These are phyloP conservation scores for Hypocrella siamensis DNA, from an alignment of 2,329 filamentous ascomycete genomes.

Conservation along the genomic window DNA sequence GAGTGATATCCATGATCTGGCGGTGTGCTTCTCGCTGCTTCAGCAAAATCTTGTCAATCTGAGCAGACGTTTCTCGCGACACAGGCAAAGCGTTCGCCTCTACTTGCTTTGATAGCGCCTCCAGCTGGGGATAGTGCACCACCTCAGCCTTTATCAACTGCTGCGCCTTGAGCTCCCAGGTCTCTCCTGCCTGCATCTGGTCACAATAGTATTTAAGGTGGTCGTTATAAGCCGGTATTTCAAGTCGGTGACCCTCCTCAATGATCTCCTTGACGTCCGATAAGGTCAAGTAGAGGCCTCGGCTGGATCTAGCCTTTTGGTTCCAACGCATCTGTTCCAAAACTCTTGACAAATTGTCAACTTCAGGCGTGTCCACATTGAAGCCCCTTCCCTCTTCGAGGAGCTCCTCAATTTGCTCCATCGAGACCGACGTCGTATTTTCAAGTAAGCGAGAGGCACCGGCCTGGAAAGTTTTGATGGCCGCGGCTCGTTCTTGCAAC, in stretches of 20 bases:
- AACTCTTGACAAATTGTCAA: slow-evolving; percentile 65
- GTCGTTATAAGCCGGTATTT: slow-evolving; percentile 66
- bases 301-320: slow-evolving; percentile 52
- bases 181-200: slow-evolving; percentile 58
- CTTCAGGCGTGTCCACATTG: slow-evolving; percentile 80
- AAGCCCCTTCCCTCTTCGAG: slow-evolving; percentile 81
- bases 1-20: slow-evolving; percentile 68
- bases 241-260: slow-evolving; percentile 58
- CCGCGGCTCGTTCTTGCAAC: slow-evolving; percentile 69
- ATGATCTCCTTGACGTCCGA: slow-evolving; percentile 69
- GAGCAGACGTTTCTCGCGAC: slow-evolving; percentile 59
- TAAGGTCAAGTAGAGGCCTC: slow-evolving; percentile 52
- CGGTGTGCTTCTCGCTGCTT: slow-evolving; percentile 92
- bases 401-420: slow-evolving; percentile 71
- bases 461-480: slow-evolving; percentile 71
- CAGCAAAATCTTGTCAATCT: slow-evolving; percentile 81
- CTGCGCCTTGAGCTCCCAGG: slow-evolving; percentile 86
- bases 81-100: slow-evolving; percentile 57
- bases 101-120: slow-evolving; percentile 78
- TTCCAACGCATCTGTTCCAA: slow-evolving; percentile 84
- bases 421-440: slow-evolving; percentile 45
- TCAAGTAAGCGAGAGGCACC: slow-evolving; percentile 57
- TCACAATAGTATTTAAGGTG: slow-evolving; percentile 63
- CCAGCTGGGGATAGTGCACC: slow-evolving; percentile 87
- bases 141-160: slow-evolving; percentile 85